A percentile compares a stretch with the other conserved stretches of the same genome.
phyloP scores from a whole-genome alignment of 2,329 filamentous ascomycete genomes.

The Blumeria hordei region DNA sequence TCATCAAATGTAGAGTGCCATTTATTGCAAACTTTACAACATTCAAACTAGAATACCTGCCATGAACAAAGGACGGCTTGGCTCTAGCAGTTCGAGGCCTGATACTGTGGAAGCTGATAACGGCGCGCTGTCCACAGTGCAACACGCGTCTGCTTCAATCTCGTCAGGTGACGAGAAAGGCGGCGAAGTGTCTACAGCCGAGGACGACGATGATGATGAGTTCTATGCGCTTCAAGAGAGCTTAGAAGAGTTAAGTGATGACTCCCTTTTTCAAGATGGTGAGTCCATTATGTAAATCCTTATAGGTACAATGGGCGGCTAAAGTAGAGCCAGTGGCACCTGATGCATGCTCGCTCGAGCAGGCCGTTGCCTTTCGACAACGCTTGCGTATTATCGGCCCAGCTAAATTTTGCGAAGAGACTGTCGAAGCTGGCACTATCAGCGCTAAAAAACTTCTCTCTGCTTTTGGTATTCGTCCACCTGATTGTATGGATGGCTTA shows the following conservation, averaged over 20 bases:
- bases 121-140: background rate
- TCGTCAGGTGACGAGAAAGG: constrained; percentile 5
- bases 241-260: constrained; percentile 22
- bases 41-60: background rate
- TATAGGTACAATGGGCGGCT: constrained; percentile 6
- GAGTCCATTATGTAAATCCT: constrained; percentile 8
- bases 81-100: constrained; percentile 5
- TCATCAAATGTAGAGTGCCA: no score
- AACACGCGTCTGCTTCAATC: background rate
- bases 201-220: constrained; percentile 19
- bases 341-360: constrained; percentile 34
- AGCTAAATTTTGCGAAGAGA: constrained; percentile 48
- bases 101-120: constrained; percentile 1
- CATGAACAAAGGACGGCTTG: constrained; percentile 4
- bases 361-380: constrained; percentile 43
- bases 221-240: constrained; percentile 21
- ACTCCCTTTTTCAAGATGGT: constrained; percentile 21
- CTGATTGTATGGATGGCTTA: constrained; percentile 45
- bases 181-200: constrained; percentile 9
- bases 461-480: constrained; percentile 58
- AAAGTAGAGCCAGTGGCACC: constrained; percentile 8
- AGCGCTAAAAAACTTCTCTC: constrained; percentile 65
- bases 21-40: no score
- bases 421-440: constrained; percentile 42
- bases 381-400: constrained; percentile 57